These are phyloP conservation scores for Monilinia aucupariae DNA, from an alignment of 2,329 filamentous ascomycete species.

Conservation along the genomic window DNA sequence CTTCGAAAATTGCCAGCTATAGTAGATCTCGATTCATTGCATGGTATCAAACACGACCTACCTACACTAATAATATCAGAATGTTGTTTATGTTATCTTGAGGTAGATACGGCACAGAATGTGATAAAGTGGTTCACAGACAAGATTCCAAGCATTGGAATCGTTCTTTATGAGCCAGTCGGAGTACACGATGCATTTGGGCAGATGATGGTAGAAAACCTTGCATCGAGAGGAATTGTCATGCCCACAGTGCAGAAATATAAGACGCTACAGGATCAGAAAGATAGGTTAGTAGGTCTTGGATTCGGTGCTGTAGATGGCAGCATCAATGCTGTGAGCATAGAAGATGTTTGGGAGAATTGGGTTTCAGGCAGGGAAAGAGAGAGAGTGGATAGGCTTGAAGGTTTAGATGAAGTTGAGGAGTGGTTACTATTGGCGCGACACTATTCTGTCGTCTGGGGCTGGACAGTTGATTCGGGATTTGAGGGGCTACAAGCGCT, in stretches of 20 bases:
- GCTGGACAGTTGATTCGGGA: constrained; percentile 48
- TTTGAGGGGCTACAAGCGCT: constrained; percentile 10
- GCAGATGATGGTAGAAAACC: constrained; percentile 84
- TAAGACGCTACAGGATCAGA: constrained; percentile 62
- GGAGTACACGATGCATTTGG: constrained; percentile 81
- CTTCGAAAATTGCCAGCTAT: constrained; percentile 30
- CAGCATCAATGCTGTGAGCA: constrained; percentile 52
- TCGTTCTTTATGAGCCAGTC: constrained; percentile 87
- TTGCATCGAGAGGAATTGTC: constrained; percentile 72
- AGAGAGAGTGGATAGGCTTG: constrained; percentile 69
- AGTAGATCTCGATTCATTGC: constrained; percentile 31
- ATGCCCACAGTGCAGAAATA: constrained; percentile 79
- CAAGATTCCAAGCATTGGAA: constrained; percentile 44
- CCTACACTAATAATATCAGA: constrained; percentile 89
- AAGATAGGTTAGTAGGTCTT: constrained; percentile 56
- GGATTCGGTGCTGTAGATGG: constrained; percentile 49
- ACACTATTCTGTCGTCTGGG: constrained; percentile 91
- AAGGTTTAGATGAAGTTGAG: constrained; percentile 92
- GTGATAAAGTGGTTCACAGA: constrained; percentile 62
- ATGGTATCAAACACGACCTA: constrained; percentile 48
- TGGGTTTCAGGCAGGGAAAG: constrained; percentile 72
- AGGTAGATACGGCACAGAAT: constrained; percentile 54
- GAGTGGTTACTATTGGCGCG: constrained; percentile 83
- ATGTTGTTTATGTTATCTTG: constrained; percentile 89
- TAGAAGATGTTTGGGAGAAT: constrained; percentile 66